phyloP scores from a whole-genome alignment of 306 rosid species.

The Rosa persica region DNA sequence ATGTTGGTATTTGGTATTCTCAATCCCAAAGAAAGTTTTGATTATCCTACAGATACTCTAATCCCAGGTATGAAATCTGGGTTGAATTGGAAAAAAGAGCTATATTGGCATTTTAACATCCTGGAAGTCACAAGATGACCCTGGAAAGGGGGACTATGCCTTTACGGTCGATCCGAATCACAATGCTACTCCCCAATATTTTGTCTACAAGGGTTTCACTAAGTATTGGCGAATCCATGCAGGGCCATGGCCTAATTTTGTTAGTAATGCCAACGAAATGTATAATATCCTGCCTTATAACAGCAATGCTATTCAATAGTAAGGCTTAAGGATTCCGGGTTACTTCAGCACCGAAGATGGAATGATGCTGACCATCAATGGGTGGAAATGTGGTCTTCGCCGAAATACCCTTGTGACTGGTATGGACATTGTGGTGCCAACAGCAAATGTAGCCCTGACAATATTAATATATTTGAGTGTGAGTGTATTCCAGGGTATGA shows the following conservation, averaged over 20 bases:
- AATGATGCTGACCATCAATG: not conserved
- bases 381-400: not conserved
- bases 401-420: slow-evolving; percentile 35
- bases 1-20: slow-evolving; percentile 45
- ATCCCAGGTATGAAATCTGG: slow-evolving; percentile 28
- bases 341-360: not conserved
- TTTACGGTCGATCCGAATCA: not conserved
- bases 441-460: slow-evolving; percentile 41
- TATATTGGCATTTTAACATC: not conserved
- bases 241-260: not conserved
- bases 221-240: not conserved
- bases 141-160: not conserved
- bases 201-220: not conserved
- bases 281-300: not conserved
- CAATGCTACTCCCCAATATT: not conserved
- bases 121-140: slow-evolving; percentile 1
- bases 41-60: slow-evolving; percentile 19
- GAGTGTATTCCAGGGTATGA: slow-evolving; percentile 52
- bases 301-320: not conserved
- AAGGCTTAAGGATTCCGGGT: not conserved
- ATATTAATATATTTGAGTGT: slow-evolving; percentile 31
- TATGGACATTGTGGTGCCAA: slow-evolving; percentile 47
- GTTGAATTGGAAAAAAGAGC: slow-evolving; percentile 21
- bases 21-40: too few relatives aligned
- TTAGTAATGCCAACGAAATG: not conserved